These are phyloP conservation scores for Schizochytrium sp. DNA, from an alignment of 108 stramenopile species.

Conservation along the genomic window DNA sequence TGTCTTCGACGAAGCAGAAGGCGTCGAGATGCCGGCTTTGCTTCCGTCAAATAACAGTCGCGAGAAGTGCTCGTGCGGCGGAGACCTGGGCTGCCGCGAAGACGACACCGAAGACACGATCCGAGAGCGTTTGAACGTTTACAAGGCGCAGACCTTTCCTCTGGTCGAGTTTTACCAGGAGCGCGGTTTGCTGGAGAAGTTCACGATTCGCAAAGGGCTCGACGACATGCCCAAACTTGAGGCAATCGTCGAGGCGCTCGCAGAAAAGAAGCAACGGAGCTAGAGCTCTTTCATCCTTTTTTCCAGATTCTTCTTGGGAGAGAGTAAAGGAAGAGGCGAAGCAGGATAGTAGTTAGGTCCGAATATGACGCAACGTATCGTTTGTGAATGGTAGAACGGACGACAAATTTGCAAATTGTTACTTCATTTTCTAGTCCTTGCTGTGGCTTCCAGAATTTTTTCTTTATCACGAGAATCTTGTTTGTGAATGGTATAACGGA, in stretches of 20 bases:
- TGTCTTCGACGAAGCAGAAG: background rate
- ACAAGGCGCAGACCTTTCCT: conserved; percentile 8
- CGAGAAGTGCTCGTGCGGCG: background rate
- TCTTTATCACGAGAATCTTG: too few species aligned
- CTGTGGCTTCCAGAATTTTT: too few species aligned
- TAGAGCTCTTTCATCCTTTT: too few species aligned
- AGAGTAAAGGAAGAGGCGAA: too few species aligned
- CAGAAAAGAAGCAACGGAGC: too few species aligned
- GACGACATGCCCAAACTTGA: conserved; percentile 13
- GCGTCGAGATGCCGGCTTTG: conserved; percentile 19
- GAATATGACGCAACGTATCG: too few species aligned
- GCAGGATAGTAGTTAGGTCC: too few species aligned
- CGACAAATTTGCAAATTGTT: too few species aligned
- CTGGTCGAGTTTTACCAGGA: conserved; percentile 14
- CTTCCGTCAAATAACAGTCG: background rate
- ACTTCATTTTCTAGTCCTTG: too few species aligned
- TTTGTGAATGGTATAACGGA: too few species aligned
- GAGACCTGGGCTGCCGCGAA: background rate
- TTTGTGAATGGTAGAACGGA: too few species aligned
- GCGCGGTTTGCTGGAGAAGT: background rate
- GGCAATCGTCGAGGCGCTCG: background rate
- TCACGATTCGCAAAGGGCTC: background rate
- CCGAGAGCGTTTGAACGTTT: conserved; percentile 11
- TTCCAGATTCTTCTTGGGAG: too few species aligned
- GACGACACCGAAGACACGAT: conserved; percentile 24